phyloP scores from a whole-genome alignment of 2,329 filamentous ascomycete species.

The Blastomyces percursus region DNA sequence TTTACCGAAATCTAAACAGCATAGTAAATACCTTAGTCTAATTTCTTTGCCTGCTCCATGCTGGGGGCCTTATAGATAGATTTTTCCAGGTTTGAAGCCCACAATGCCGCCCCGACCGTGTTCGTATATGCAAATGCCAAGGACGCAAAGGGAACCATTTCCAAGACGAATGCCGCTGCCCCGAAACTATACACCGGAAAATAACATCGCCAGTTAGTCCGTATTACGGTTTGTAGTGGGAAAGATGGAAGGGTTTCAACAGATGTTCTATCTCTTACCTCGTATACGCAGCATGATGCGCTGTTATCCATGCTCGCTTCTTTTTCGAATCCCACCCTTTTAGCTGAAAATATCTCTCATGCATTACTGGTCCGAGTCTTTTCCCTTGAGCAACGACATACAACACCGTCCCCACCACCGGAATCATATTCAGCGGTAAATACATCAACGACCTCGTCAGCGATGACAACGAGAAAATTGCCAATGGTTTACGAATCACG shows the following conservation, averaged over 20 bases:
- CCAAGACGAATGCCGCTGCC: constrained; percentile 68
- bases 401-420: constrained; percentile 69
- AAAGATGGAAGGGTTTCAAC: not conserved
- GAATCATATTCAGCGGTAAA: constrained; percentile 85
- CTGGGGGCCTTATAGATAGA: constrained; percentile 12
- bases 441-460: constrained; percentile 73
- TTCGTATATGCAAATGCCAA: constrained; percentile 87
- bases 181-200: constrained; percentile 41
- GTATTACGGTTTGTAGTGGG: not conserved
- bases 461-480: constrained; percentile 44
- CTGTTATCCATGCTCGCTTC: constrained; percentile 56
- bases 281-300: constrained; percentile 65
- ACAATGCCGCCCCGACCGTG: constrained; percentile 83
- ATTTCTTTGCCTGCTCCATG: constrained; percentile 23
- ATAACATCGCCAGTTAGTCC: not conserved
- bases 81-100: constrained; percentile 75
- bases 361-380: constrained; percentile 43
- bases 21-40: constrained; percentile 14
- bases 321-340: constrained; percentile 65
- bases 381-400: constrained; percentile 68
- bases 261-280: constrained; percentile 48
- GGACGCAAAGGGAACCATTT: constrained; percentile 72
- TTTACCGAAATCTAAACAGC: too few species aligned
- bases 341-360: constrained; percentile 73
- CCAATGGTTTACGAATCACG: constrained; percentile 45